Percentiles rank a stretch among this genome's conserved stretches.
These are phyloP conservation scores for Clathrospora elynae DNA, from an alignment of 2,329 filamentous ascomycete species.

Conservation along the genomic window DNA sequence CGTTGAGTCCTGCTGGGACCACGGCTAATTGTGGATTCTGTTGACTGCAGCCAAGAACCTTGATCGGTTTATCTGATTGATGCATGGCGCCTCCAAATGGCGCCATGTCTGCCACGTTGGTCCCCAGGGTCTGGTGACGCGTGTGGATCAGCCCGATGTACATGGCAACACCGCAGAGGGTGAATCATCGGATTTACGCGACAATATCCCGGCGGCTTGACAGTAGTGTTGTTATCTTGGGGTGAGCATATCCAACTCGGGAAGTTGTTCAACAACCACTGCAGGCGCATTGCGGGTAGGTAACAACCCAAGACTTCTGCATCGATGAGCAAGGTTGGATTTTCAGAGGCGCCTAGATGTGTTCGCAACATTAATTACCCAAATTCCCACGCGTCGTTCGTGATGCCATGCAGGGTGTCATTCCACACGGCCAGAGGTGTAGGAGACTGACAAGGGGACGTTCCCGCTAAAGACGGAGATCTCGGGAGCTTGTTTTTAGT, in stretches of 20 bases:
- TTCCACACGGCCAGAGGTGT: constrained; percentile 8
- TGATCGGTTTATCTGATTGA: constrained; percentile 22
- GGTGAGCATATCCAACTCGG: constrained; percentile 6
- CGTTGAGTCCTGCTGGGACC: constrained; percentile 21
- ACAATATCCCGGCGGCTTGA: constrained; percentile 24
- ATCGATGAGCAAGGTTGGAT: background rate
- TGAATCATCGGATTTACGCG: constrained; percentile 31
- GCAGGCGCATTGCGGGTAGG: too few species aligned
- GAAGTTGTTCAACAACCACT: background rate
- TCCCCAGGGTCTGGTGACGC: constrained; percentile 35
- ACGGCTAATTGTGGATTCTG: constrained; percentile 37
- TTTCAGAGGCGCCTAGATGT: background rate
- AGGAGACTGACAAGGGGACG: constrained; percentile 6
- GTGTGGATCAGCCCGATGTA: constrained; percentile 27
- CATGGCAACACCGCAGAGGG: constrained; percentile 18
- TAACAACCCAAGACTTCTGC: too few species aligned
- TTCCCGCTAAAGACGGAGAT: constrained; percentile 17
- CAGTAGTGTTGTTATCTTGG: constrained; percentile 18
- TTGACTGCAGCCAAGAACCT: constrained; percentile 26
- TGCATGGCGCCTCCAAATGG: constrained; percentile 28
- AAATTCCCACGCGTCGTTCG: too few species aligned
- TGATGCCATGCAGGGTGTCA: too few species aligned
- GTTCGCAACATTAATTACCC: too few species aligned
- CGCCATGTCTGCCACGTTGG: constrained; percentile 32
- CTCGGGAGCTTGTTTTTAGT: constrained; percentile 26